Evolutionary conservation across 148 eudicot genomes (phyloP), one percentile per base, ranked within the genome.

Genomic region (Nepenthes gracilis): DNA sequence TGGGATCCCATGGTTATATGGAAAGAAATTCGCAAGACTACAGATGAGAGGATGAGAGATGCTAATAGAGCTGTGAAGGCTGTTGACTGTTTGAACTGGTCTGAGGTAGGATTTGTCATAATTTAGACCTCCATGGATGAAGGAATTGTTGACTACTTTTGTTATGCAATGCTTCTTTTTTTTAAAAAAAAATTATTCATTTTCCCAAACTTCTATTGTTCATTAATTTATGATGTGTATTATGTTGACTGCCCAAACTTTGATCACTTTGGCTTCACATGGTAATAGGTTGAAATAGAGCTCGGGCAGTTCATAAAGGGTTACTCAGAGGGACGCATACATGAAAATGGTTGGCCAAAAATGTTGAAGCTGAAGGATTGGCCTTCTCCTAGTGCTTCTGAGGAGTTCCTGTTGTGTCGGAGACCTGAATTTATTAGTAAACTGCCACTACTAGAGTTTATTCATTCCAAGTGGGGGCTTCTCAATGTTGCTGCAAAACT

Each of bases 361-460:
- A 74, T 88, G 80, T 82, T 92, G 69, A 85, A 77, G 80, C 72
- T 92, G 77, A 92, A 88, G 74, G 93, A 88, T 71, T 92, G 98
- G 98, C 98, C 98, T 67, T 84, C 98, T 49, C 96, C 96, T 15
- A 84, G 83, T 84, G 85, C 94, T 70, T 83, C 89, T 47, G 97
- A 92, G 78, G 97, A 92, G 74, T 92, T 92, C 73, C 71, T 92
- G 64, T 68, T 80, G 71, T 88, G 79, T 68, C 96, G 84, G 77
- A 92, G 98, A 70, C 98, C 98, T 75, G 98, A 92, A 52, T 84
- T 92, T 66, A 86, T 88, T 47, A 88, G 80, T 66, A 85, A 75
- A 72, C 67, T 92, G 73, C 98, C 98, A 55, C 78, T 85, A 67
- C 85, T 92, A 43, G 98, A 92, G 71, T 92, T 80, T 68, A 88